Percentiles rank a stretch among this genome's conserved stretches.
Evolutionary conservation across 805 yeast genomes (phyloP).

Genomic region (Teunomyces panamensis): DNA sequence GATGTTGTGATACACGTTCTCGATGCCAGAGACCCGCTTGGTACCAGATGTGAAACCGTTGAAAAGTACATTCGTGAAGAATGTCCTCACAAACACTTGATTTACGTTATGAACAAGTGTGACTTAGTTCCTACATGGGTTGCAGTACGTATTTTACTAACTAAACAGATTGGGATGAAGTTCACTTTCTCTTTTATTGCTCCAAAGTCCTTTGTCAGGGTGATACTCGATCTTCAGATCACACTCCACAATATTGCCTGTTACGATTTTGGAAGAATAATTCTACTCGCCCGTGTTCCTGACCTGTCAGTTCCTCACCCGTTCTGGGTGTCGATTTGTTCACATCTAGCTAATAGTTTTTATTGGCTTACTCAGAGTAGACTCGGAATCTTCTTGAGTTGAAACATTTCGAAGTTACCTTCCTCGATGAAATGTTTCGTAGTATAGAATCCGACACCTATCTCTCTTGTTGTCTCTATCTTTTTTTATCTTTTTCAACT

Average conservation of each 20-base stretch:
- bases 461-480: conserved; percentile 3
- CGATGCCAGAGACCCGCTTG: conserved; percentile 97
- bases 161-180: background rate
- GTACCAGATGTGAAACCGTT: conserved; percentile 90
- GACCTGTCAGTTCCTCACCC: conserved; percentile 30
- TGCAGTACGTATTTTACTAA: conserved; percentile 75
- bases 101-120: conserved; percentile 93
- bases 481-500: background rate
- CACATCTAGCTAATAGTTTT: conserved; percentile 34
- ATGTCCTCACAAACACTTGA: conserved; percentile 94
- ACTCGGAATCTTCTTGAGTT: conserved; percentile 76
- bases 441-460: conserved; percentile 82
- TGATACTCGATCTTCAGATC: conserved; percentile 35
- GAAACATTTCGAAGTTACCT: conserved; percentile 46
- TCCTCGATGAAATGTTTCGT: conserved; percentile 56
- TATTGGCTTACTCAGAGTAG: conserved; percentile 45
- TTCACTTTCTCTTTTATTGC: conserved; percentile 9
- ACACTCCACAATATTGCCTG: conserved; percentile 62
- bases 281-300: conserved; percentile 52
- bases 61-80: conserved; percentile 91
- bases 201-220: conserved; percentile 92
- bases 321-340: conserved; percentile 37
- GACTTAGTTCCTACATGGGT: conserved; percentile 99
- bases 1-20: conserved; percentile 95
- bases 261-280: conserved; percentile 96